Evolutionary conservation across 164 flowering plant genomes (phyloP), one percentile per base, ranked within the genome.

Genomic region (Vitis riparia): DNA sequence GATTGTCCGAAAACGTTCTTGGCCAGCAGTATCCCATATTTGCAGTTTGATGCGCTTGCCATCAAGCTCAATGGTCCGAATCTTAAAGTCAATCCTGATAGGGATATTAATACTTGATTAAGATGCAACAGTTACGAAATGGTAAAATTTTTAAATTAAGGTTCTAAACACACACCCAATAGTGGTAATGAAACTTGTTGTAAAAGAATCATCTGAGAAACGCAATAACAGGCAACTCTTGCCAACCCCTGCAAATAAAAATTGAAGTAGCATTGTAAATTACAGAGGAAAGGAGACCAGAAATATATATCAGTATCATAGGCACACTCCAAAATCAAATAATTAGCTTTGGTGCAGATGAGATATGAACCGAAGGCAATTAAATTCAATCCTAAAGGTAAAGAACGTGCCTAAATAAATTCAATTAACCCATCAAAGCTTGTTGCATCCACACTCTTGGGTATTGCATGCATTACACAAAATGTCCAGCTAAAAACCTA

Each of bases 11-110:
- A 86, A 86, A 60, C 89, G 89, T 75, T 86, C 89, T 72, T 86
- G 89, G 59, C 89, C 89, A 77, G 87, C 89, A 27, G 89, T 86
- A 65, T 84, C 87, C 89, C 89, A 86, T 64, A 86, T 86, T 77
- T 86, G 89, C 72, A 86, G 79, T 72, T 86, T 84, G 71, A 82
- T 84, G 12, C 89, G 83, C 83, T 84, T 86, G 37, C 89, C 89
- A 60, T 86, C 87, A 68, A 86, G 86, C 75, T 86, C 89, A 58
- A 86, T 79, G 60, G 84, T 84, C 75, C 87, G 74, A 59, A 84
- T 86, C 82, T 86, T 84, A 64, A 84, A 84, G 75, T 86, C 89
- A 73, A 86, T 86, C 78, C 89, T 83, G 73, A 44, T 1, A 37
- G 56, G 68, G 57, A 60, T 23, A 76, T 17, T 32, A 69, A 55